Conservation (phyloP, 139 green algal genomes). For the Picochlorum costavermella region DNA sequence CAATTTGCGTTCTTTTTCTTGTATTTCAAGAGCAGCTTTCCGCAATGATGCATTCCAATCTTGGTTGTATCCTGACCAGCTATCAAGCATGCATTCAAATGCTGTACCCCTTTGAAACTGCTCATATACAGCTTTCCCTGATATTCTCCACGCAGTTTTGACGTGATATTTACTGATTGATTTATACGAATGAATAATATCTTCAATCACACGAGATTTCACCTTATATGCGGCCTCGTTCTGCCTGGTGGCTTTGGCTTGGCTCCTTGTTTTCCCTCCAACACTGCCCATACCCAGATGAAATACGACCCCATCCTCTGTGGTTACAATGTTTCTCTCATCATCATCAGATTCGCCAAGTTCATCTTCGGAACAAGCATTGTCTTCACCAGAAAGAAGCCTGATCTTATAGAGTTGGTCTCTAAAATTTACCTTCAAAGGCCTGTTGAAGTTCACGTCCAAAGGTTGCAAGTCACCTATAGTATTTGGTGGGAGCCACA, state of each 20-base stretch:
- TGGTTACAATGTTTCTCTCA: background rate
- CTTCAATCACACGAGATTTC: background rate
- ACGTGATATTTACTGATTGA: background rate
- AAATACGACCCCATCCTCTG: too few relatives aligned
- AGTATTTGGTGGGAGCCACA: background rate
- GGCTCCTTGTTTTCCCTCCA: too few relatives aligned
- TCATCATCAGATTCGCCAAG: background rate
- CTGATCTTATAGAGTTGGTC: background rate
- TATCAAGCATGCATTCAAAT: too few relatives aligned
- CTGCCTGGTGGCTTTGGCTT: too few relatives aligned
- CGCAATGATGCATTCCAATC: too few relatives aligned
- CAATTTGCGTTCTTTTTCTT: too few relatives aligned
- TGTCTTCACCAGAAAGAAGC: background rate
- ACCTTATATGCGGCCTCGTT: background rate
- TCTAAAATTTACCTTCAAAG: background rate
- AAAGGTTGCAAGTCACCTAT: background rate
- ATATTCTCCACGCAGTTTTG: background rate
- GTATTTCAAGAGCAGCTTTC: too few relatives aligned
- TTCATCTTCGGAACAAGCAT: background rate
- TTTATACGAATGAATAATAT: background rate
- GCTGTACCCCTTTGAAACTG: background rate
- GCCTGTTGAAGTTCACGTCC: constrained; percentile 1
- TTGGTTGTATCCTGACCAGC: too few relatives aligned
- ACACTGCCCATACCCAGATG: too few relatives aligned
- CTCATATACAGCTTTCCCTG: background rate